Conservation (phyloP, 306 rosid species). For the Gastrolobium bilobum region DNA sequence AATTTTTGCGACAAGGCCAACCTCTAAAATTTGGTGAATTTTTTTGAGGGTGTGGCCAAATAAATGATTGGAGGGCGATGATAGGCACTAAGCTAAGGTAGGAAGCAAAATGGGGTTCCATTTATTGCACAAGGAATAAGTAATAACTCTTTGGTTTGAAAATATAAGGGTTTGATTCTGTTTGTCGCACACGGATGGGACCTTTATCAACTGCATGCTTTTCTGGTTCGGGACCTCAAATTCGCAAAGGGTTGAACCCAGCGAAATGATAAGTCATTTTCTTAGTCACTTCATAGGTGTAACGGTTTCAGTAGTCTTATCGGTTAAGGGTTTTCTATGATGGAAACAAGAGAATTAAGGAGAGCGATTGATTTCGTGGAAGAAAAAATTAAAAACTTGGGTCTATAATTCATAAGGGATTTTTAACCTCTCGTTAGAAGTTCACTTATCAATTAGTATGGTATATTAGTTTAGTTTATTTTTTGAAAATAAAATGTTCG, state of each 20-base stretch:
- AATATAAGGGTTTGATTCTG: slow-evolving; percentile 43
- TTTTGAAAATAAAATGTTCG: background rate
- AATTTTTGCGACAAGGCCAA: slow-evolving; percentile 30
- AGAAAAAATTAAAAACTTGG: background rate
- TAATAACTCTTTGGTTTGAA: slow-evolving; percentile 22
- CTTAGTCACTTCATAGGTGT: slow-evolving; percentile 3
- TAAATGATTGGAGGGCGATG: slow-evolving; percentile 41
- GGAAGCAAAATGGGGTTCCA: slow-evolving; percentile 49
- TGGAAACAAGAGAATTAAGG: background rate
- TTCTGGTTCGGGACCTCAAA: slow-evolving; percentile 41
- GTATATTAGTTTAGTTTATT: no score
- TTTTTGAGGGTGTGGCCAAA: background rate
- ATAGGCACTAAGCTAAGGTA: slow-evolving; percentile 28
- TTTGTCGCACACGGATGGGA: slow-evolving; percentile 48
- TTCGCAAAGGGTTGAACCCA: background rate
- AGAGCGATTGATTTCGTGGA: background rate
- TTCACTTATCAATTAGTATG: background rate
- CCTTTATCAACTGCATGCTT: slow-evolving; percentile 43
- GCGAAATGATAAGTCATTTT: slow-evolving; percentile 24
- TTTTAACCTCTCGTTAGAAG: background rate
- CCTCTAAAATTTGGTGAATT: slow-evolving; percentile 25
- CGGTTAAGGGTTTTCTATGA: background rate
- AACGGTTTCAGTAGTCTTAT: slow-evolving; percentile 36
- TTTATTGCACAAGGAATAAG: slow-evolving; percentile 42
- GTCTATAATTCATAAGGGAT: background rate